Evolutionary conservation across 225 moss, liverwort and hornwort genomes (phyloP), one percentile per base, ranked within the genome.

Genomic region (Takakia lepidozioides): DNA sequence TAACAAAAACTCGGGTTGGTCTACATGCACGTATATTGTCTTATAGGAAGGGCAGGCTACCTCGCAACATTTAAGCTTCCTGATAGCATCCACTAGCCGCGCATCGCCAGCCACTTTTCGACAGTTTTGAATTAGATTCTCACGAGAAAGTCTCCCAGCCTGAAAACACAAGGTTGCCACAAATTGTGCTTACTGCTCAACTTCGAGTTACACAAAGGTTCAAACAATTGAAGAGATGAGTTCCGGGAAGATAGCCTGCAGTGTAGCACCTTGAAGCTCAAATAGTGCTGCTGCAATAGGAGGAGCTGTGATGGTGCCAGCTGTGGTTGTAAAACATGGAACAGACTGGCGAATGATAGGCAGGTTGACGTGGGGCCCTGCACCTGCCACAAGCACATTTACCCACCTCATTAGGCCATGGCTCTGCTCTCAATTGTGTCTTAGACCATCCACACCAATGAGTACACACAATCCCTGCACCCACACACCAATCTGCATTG

Each of bases 261-360:
- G n/a, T n/a, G n/a, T n/a, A n/a, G n/a, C n/a, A 76, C 75, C 75
- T 76, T 59, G 34, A 76, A 76, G 38, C 59, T 52, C 34, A 29
- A 54, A 51, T 76, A 56, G 37, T n/a, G 61, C 13, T 25, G 15
- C 40, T 35, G 61, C 26, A 76, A 38, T 4, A 10, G 34, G 18
- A 47, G 38, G 4, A 76, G 71, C 27, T 47, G 58, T 19, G 25
- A 55, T 2, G 38, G 42, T 10, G 59, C 18, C 40, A 76, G 32
- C 25, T 70, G 66, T 0, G 75, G 66, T 3, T 70, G 51, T n/a
- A 76, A 22, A 5, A 76, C 59, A 1, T 54, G 10, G 8, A 76
- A 76, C 1, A 76, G 56, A 5, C 54, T 59, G 5, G 62, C 66
- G 49, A 76, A 76, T 32, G 41, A 71, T 2, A 67, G 59, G 29